A percentile compares a stretch with the other conserved stretches of the same genome.
These are phyloP conservation scores for Aureococcus anophagefferens DNA, from an alignment of 108 stramenopile species.

Conservation along the genomic window DNA sequence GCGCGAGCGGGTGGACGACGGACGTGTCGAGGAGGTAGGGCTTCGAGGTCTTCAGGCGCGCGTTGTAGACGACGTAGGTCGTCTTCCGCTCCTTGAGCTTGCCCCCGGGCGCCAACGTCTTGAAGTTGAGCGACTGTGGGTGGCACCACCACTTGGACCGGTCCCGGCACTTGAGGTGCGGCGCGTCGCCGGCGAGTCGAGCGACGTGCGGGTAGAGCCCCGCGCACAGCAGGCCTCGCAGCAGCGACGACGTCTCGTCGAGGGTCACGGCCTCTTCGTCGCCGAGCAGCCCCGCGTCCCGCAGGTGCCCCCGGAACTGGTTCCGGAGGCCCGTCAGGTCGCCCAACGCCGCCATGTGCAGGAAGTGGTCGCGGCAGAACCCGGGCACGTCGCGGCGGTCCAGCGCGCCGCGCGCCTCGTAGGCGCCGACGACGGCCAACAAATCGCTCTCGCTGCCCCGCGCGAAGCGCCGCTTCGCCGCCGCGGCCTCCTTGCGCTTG, in stretches of 20 bases:
- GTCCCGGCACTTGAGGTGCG: not conserved
- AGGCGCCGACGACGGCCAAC: constrained; percentile 50
- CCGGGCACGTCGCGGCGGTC: constrained; percentile 10
- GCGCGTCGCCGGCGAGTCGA: not conserved
- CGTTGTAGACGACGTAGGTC: constrained; percentile 46
- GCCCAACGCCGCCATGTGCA: constrained; percentile 32
- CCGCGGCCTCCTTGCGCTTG: constrained; percentile 17
- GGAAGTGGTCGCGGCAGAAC: constrained; percentile 33
- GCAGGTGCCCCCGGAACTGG: constrained; percentile 40
- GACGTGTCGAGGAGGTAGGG: constrained; percentile 44
- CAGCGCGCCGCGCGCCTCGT: constrained; percentile 18
- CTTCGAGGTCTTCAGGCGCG: constrained; percentile 40
- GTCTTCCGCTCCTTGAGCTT: not conserved
- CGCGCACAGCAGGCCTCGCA: constrained; percentile 9
- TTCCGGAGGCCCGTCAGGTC: constrained; percentile 39
- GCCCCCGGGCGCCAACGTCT: not conserved
- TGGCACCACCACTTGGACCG: not conserved
- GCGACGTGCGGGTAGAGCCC: constrained; percentile 60
- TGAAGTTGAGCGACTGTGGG: not conserved
- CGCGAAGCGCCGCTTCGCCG: constrained; percentile 29
- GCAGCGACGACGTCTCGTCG: not conserved
- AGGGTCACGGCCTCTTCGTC: not conserved
- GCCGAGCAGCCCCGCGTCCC: constrained; percentile 43
- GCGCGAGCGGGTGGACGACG: constrained; percentile 41
- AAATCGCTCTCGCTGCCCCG: constrained; percentile 51